Base-by-base conservation (phyloP, 2,329 filamentous ascomycete species). In the Fragosphaeria purpurea region DNA sequence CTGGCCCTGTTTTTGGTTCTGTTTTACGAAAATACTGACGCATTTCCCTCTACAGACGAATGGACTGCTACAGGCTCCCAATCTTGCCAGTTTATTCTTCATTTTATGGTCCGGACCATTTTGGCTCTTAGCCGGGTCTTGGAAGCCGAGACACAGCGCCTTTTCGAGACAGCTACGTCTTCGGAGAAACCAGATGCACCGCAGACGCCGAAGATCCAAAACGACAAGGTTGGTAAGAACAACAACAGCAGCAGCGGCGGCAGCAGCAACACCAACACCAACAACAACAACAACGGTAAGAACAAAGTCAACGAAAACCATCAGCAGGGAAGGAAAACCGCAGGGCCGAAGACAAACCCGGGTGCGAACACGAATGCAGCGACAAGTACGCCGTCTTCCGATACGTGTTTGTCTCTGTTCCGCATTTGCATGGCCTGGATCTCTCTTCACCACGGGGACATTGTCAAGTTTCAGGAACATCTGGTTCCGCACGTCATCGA, bases 101-200 rank as follows among this genome's bases (percentile, higher is more conserved):
- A 83, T 31, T 78, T 95, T 54, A 95, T 95, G 60, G 72, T 88
- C 45, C 84, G 84, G 47, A 88, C 85, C 8, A 84, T 94, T 59
- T 79, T 83, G 50, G 77, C 79, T 1, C 72, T 95, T 35, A 76
- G 90, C 44, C 81, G 84, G 48, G 70, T 84, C 33, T 71, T 95
- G 38, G 73, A 56, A 10, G 38, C 41, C 5, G 51, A 54, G 33
- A 49, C 45, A 5, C 22, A 52, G 30, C 55, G 48, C 2, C 47
- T 54, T 30, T 51, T 53, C 11, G 51, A 53, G 4, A 32, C 39
- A 40, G 37, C 50, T 3, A 8, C 33, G 22, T 22, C 22, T 22
- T 22, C 22, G 22, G 22, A 22, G 22, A 22, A 22, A 22, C 22
- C 22, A 22, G 22, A 22, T 22, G 22, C 22, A 3, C 22, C 22